Evolutionary conservation across 1,284 basidiomycete species (phyloP), one percentile per base, ranked within the genome.

Genomic region (Moesziomyces sp.): DNA sequence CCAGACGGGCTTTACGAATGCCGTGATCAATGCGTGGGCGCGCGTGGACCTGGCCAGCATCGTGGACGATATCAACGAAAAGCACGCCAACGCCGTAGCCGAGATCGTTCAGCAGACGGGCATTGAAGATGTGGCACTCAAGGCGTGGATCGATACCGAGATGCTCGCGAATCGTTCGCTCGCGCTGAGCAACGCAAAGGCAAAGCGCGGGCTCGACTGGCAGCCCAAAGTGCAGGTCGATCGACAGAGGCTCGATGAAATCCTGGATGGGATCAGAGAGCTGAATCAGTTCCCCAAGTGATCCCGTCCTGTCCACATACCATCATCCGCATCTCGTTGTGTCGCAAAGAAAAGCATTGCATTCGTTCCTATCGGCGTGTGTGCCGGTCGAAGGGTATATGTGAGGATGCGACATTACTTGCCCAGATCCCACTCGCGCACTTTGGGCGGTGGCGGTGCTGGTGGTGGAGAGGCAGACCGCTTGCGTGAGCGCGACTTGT

Each of bases 31-130:
- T 30, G 40, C 68, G 0, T 79, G 58, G 46, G 77, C 77, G 0
- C 59, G 60, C 1, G 45, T 73, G 46, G 44, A 73, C 33, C 52
- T 67, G 0, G n/a, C 46, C 7, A 58, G 57, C 44, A 58, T 78
- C n/a, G 67, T 53, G 0, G 68, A 80, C n/a, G 74, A 79, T 4
- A 58, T 74, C 46, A 80, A 78, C 58, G 74, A 69, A 23, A 78
- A 77, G 59, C 76, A 80, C 46, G 21, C 30, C 9, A 55, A 21
- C 6, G 58, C 50, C 35, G 51, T 72, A 13, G 52, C 30, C 30
- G 59, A 62, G 47, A 54, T 72, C 18, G 44, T 65, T 19, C 30
- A 60, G 23, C 13, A 57, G 35, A 53, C 49, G 14, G 54, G 54
- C 18, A 51, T 61, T 3, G 23, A 54, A 4, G 35, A 53, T 9